A percentile compares a stretch with the other conserved stretches of the same genome.
Evolutionary conservation across 331 rosid species (phyloP).

Genomic region (Phaseolus coccineus): DNA sequence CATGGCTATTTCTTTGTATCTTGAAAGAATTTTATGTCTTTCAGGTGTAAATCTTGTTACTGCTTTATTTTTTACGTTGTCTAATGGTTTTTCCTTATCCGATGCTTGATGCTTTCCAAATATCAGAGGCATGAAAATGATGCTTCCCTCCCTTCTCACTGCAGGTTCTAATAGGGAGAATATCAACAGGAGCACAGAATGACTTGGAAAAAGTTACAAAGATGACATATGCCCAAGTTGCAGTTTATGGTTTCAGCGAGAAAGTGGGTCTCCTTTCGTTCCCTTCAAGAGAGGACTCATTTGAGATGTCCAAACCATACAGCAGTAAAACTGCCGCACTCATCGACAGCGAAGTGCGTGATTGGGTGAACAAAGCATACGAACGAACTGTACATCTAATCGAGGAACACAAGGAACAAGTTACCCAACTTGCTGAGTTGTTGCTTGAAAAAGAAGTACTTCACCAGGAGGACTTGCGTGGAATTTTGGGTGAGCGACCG

Average conservation of each 20-base stretch:
- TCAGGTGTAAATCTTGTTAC: background rate
- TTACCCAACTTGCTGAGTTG: conserved; percentile 80
- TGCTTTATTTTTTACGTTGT: background rate
- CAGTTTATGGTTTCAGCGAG: conserved; percentile 89
- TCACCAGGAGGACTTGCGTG: conserved; percentile 76
- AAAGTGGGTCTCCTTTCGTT: conserved; percentile 93
- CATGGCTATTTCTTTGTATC: background rate
- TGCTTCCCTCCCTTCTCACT: conserved; percentile 19
- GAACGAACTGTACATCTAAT: conserved; percentile 61
- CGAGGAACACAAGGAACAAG: conserved; percentile 76
- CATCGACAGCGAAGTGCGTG: conserved; percentile 83
- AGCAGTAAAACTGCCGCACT: conserved; percentile 81
- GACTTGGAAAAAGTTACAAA: conserved; percentile 93
- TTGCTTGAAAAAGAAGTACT: conserved; percentile 92
- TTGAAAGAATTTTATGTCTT: background rate
- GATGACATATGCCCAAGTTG: conserved; percentile 95
- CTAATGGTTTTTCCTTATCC: background rate
- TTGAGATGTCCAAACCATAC: conserved; percentile 79
- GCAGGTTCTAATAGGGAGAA: conserved; percentile 77
- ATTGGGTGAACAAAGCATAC: conserved; percentile 81
- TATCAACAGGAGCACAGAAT: conserved; percentile 90
- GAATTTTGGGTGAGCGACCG: conserved; percentile 78
- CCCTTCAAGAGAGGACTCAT: conserved; percentile 69
- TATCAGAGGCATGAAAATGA: conserved; percentile 11
- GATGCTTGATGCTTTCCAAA: background rate